These are phyloP conservation scores for Fusarium protoensiforme DNA, from an alignment of 2,329 filamentous ascomycete species.

Conservation along the genomic window DNA sequence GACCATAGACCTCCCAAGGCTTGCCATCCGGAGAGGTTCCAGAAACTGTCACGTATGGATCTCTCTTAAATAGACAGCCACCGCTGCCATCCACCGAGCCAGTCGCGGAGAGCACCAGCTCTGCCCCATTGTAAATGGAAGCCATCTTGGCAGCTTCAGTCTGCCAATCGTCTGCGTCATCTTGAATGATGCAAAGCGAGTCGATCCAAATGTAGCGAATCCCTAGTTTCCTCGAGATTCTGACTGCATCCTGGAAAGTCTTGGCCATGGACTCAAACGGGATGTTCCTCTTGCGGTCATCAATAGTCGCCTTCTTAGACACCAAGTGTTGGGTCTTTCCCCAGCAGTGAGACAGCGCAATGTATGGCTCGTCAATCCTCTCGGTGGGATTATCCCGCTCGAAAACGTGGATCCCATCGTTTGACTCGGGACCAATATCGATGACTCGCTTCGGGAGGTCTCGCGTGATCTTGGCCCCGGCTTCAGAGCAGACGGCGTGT, in stretches of 20 bases:
- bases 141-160: slow-evolving; percentile 43
- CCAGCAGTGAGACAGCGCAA: slow-evolving; percentile 41
- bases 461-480: background rate
- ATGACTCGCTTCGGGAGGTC: slow-evolving; percentile 35
- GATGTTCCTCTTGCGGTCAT: slow-evolving; percentile 31
- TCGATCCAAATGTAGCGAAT: slow-evolving; percentile 44
- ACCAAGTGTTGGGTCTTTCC: slow-evolving; percentile 24
- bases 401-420: slow-evolving; percentile 29
- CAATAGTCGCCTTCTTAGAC: slow-evolving; percentile 17
- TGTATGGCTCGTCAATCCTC: slow-evolving; percentile 18
- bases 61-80: slow-evolving; percentile 35
- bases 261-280: slow-evolving; percentile 21
- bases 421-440: slow-evolving; percentile 25
- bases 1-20: slow-evolving; percentile 30
- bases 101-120: slow-evolving; percentile 39
- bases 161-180: slow-evolving; percentile 40
- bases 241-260: slow-evolving; percentile 36
- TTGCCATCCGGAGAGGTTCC: slow-evolving; percentile 19
- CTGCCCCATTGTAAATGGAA: slow-evolving; percentile 39
- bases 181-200: slow-evolving; percentile 43
- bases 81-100: slow-evolving; percentile 28
- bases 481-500: slow-evolving; percentile 28
- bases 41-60: slow-evolving; percentile 12
- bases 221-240: slow-evolving; percentile 28
- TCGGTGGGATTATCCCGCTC: slow-evolving; percentile 19